phyloP scores from a whole-genome alignment of 768 basidiomycete genomes.

The Tulasnella sp. region DNA sequence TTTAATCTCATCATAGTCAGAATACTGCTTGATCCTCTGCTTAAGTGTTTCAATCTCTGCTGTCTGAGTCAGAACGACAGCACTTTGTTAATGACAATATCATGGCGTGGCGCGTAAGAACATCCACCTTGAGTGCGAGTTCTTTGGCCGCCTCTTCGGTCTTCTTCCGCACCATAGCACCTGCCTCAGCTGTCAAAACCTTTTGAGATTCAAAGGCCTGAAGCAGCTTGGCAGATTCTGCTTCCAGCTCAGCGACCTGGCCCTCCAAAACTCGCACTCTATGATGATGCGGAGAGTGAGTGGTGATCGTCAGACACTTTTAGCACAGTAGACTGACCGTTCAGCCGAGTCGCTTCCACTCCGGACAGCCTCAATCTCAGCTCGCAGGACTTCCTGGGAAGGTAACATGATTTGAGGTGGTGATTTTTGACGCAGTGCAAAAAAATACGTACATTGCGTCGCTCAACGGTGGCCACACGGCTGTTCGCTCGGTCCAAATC shows the following conservation, averaged over 20 bases:
- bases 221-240: slow-evolving; percentile 59
- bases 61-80: slow-evolving; percentile 29
- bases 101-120: neutral
- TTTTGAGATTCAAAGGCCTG: slow-evolving; percentile 55
- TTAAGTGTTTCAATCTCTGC: slow-evolving; percentile 60
- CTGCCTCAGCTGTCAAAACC: slow-evolving; percentile 35
- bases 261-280: slow-evolving; percentile 64
- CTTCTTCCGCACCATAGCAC: slow-evolving; percentile 39
- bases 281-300: slow-evolving; percentile 1
- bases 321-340: slow-evolving; percentile 37
- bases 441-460: slow-evolving; percentile 62
- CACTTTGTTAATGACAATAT: neutral
- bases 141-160: slow-evolving; percentile 52
- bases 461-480: slow-evolving; percentile 82
- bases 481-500: slow-evolving; percentile 94
- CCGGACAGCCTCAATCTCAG: slow-evolving; percentile 85
- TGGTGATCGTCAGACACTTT: neutral
- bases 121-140: slow-evolving; percentile 38
- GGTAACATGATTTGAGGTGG: neutral
- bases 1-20: slow-evolving; percentile 95
- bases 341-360: slow-evolving; percentile 63
- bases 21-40: slow-evolving; percentile 55
- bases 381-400: slow-evolving; percentile 77
- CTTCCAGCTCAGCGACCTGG: slow-evolving; percentile 65
- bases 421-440: neutral